These are phyloP conservation scores for Phytomonas francai DNA, from an alignment of 208 protist genomes.

Conservation along the genomic window DNA sequence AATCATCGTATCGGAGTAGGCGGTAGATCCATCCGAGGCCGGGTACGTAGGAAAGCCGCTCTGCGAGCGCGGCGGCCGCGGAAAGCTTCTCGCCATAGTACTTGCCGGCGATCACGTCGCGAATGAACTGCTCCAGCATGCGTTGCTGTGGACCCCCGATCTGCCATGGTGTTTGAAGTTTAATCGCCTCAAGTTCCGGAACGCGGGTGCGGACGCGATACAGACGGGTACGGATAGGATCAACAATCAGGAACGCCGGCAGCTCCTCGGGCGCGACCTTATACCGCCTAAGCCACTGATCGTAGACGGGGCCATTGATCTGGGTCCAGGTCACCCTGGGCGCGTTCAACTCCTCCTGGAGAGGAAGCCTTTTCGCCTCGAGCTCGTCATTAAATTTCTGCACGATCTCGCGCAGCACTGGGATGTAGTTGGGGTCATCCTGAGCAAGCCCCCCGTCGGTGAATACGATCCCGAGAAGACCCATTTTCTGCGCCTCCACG, in stretches of 20 bases:
- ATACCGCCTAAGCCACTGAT: constrained; percentile 57
- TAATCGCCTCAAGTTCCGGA: constrained; percentile 59
- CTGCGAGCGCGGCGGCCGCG: constrained; percentile 37
- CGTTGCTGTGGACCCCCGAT: constrained; percentile 48
- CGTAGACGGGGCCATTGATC: constrained; percentile 34
- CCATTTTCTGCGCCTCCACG: constrained; percentile 26
- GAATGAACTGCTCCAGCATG: constrained; percentile 45
- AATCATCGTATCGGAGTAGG: constrained; percentile 60
- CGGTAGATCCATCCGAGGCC: constrained; percentile 39
- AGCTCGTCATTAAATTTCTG: constrained; percentile 32
- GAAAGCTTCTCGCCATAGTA: constrained; percentile 56
- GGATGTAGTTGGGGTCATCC: constrained; percentile 44
- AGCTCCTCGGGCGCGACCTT: constrained; percentile 40
- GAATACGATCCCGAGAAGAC: constrained; percentile 64
- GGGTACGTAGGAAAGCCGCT: constrained; percentile 45
- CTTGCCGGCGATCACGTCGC: constrained; percentile 37
- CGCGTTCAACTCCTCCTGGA: constrained; percentile 18
- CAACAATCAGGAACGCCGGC: constrained; percentile 72
- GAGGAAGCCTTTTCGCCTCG: constrained; percentile 13
- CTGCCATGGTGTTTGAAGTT: constrained; percentile 49
- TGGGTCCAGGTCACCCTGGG: constrained; percentile 51
- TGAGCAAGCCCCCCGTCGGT: constrained; percentile 29
- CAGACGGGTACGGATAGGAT: constrained; percentile 57
- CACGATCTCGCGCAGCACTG: constrained; percentile 63
- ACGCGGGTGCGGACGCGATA: constrained; percentile 51